phyloP scores from a whole-genome alignment of 1,139 yeast genomes.

The Suhomyces bribrorum region DNA sequence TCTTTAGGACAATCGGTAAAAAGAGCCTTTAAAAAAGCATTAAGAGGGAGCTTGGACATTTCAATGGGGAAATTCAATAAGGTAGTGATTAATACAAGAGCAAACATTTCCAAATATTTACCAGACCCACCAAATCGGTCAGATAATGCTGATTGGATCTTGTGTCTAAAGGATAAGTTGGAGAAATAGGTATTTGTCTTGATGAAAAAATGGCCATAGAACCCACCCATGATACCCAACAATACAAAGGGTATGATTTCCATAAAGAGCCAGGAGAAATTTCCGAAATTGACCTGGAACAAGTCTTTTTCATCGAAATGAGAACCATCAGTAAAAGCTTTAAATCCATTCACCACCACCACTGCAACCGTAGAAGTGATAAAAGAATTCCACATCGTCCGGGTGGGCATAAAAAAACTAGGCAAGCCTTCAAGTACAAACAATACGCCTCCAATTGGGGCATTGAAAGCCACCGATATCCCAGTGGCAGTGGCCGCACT shows the following conservation, averaged over 20 bases:
- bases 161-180: constrained; percentile 20
- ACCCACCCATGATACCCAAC: constrained; percentile 70
- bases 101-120: constrained; percentile 48
- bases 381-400: constrained; percentile 79
- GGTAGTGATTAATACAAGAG: constrained; percentile 52
- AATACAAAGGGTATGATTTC: constrained; percentile 70
- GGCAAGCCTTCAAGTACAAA: constrained; percentile 79
- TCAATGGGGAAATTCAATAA: constrained; percentile 56
- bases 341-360: constrained; percentile 57
- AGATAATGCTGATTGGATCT: constrained; percentile 21
- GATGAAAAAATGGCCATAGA: constrained; percentile 59
- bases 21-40: constrained; percentile 55
- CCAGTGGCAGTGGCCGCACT: constrained; percentile 93
- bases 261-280: constrained; percentile 70
- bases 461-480: constrained; percentile 88
- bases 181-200: constrained; percentile 44
- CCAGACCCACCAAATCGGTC: constrained; percentile 17
- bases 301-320: constrained; percentile 57
- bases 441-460: constrained; percentile 93
- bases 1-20: constrained; percentile 62
- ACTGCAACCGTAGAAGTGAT: constrained; percentile 75
- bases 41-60: constrained; percentile 56
- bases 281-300: constrained; percentile 63
- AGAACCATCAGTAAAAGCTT: constrained; percentile 58
- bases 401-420: constrained; percentile 60